Evolutionary conservation across 2,329 filamentous ascomycete species (phyloP), one percentile per base, ranked within the genome.

Genomic region (Venturia pyrina): DNA sequence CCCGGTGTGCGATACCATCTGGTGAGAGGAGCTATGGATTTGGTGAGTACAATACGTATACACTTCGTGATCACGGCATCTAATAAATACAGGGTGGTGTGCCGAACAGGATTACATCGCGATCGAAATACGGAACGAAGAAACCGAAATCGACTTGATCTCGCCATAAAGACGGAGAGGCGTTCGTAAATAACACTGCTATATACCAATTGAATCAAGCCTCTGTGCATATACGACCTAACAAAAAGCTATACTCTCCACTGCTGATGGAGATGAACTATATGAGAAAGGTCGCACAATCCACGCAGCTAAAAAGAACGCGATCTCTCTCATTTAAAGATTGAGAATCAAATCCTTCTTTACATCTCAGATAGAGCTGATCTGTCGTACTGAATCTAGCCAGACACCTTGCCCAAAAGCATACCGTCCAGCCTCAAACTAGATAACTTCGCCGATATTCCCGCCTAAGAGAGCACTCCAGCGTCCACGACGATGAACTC

Each of bases 61-160:
- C 13, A 24, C 15, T 37, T 15, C 19, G 3, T 48, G 53, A 11
- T 41, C 24, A 62, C 17, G 60, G n/a, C n/a, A 17, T 44, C 37
- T 43, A 43, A 62, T 40, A n/a, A 13, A 13, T 44, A 15, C 32
- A 97, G 93, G 91, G 91, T 74, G 95, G 95, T 82, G 95, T 99
- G 70, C 88, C 87, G 28, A 95, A 87, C 76, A 84, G 95, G 71
- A 85, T 89, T 73, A 90, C 88, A 28, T 91, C 90, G 77, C 85
- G 95, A 73, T 97, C 92, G 73, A 99, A 99, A 80, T 99, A 96
- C 75, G 95, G 95, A 68, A 96, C 95, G 62, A 99, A 99, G 87
- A 98, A 97, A 82, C 93, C 95, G 0, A 98, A 98, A 88, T 59
- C 53, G 19, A 59, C 21, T 37, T 59, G 32, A 59, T 19, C 5